phyloP scores from a whole-genome alignment of 768 basidiomycete species.

The Termitomyces sp. region DNA sequence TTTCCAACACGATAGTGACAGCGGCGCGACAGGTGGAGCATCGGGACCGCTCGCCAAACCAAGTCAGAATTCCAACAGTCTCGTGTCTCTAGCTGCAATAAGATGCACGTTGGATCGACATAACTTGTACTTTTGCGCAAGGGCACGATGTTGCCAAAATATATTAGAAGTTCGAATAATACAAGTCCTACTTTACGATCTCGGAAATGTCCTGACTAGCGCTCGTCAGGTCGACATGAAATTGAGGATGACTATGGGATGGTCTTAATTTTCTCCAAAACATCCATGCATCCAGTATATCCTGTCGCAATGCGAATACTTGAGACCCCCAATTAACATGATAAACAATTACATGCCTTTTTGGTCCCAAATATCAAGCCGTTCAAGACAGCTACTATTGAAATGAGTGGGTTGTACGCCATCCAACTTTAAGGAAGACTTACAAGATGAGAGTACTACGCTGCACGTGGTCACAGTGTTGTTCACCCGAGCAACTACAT shows the following conservation, averaged over 20 bases:
- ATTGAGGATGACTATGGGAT: neutral
- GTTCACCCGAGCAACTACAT: conserved; percentile 1
- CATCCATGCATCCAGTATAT: neutral
- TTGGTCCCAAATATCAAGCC: neutral
- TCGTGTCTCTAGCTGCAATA: too few relatives aligned
- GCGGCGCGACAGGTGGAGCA: too few relatives aligned
- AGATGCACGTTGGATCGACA: too few relatives aligned
- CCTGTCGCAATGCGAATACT: neutral
- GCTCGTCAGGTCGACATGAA: neutral
- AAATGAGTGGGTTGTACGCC: neutral
- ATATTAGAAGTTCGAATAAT: too few relatives aligned
- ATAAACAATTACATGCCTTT: neutral
- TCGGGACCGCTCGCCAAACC: too few relatives aligned
- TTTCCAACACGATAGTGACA: too few relatives aligned
- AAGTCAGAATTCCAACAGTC: too few relatives aligned
- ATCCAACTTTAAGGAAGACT: neutral
- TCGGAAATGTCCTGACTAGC: neutral
- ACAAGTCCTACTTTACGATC: neutral
- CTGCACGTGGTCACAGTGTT: conserved; percentile 8
- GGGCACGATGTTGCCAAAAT: too few relatives aligned
- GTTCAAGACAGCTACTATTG: neutral
- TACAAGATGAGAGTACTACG: conserved; percentile 3
- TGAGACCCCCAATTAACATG: neutral
- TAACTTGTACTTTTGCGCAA: too few relatives aligned
- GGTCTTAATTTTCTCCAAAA: neutral